These are phyloP conservation scores for Trichosanthes truncata DNA, from an alignment of 306 rosid genomes.

Conservation along the genomic window DNA sequence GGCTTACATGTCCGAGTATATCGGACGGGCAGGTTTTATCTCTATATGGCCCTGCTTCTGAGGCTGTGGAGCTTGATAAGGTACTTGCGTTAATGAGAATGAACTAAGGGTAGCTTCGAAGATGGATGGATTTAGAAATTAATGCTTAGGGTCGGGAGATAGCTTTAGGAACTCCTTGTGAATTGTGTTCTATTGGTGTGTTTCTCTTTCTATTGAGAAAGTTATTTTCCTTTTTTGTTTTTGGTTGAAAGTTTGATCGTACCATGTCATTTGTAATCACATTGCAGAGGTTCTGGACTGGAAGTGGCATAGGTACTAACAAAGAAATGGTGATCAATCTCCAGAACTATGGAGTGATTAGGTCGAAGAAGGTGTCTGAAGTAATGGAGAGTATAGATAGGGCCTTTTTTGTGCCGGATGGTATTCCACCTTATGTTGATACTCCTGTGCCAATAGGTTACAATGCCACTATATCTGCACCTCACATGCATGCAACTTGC, in stretches of 20 bases:
- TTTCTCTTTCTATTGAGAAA: not conserved
- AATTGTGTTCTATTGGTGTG: not conserved
- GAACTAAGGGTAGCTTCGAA: not conserved
- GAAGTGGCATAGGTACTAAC: slow-evolving; percentile 40
- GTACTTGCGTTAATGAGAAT: slow-evolving; percentile 13
- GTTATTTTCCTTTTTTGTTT: not conserved
- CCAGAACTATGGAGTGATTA: slow-evolving; percentile 51
- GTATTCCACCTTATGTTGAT: slow-evolving; percentile 58
- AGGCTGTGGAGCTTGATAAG: slow-evolving; percentile 15
- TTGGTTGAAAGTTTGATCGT: not conserved
- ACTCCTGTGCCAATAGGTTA: slow-evolving; percentile 77
- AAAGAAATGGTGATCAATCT: slow-evolving; percentile 81
- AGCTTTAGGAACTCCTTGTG: not conserved
- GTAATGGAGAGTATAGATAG: slow-evolving; percentile 73
- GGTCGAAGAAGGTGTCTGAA: slow-evolving; percentile 55
- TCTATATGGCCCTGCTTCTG: slow-evolving; percentile 1
- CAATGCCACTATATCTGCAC: slow-evolving; percentile 96
- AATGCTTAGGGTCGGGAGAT: not conserved
- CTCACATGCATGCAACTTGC: slow-evolving; percentile 96
- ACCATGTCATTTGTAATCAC: not conserved
- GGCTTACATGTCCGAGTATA: slow-evolving; percentile 12
- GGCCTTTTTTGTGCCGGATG: slow-evolving; percentile 66
- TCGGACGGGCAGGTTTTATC: slow-evolving; percentile 13
- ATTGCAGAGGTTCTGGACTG: slow-evolving; percentile 56
- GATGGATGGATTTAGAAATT: not conserved